Conservation (phyloP, 257 asterid species). For the Henckelia pumila region DNA sequence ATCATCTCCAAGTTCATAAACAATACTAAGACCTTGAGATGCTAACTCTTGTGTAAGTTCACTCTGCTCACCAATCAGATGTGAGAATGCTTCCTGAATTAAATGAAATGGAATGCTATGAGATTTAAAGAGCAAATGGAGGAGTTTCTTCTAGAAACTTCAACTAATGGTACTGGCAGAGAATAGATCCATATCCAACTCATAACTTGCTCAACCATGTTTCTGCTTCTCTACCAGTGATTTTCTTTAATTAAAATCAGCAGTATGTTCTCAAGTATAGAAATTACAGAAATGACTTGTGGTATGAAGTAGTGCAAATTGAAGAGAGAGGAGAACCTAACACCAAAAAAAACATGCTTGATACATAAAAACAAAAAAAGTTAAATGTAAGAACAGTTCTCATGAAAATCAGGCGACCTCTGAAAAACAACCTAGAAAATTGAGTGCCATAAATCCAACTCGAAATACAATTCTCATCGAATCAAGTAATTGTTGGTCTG, state of each 20-base stretch:
- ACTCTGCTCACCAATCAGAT: conserved; percentile 84
- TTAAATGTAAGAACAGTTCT: neutral
- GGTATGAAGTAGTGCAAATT: neutral
- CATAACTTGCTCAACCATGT: neutral
- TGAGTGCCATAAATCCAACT: conserved; percentile 14
- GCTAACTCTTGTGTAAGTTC: conserved; percentile 98
- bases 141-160: conserved; percentile 12
- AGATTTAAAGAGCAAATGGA: conserved; percentile 11
- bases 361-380: neutral
- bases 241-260: neutral
- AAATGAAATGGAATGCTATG: conserved; percentile 21
- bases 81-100: conserved; percentile 92
- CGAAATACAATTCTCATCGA: conserved; percentile 16
- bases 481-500: conserved; percentile 16
- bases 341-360: neutral
- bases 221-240: neutral
- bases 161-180: neutral
- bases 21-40: conserved; percentile 97
- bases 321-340: neutral
- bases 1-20: conserved; percentile 92
- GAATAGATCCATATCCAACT: neutral
- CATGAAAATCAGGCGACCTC: neutral
- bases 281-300: neutral
- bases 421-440: conserved; percentile 7
- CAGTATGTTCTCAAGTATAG: neutral